Evolutionary conservation across 345 rosid species (phyloP), one percentile per base, ranked within the genome.

Genomic region (Ricinus communis): DNA sequence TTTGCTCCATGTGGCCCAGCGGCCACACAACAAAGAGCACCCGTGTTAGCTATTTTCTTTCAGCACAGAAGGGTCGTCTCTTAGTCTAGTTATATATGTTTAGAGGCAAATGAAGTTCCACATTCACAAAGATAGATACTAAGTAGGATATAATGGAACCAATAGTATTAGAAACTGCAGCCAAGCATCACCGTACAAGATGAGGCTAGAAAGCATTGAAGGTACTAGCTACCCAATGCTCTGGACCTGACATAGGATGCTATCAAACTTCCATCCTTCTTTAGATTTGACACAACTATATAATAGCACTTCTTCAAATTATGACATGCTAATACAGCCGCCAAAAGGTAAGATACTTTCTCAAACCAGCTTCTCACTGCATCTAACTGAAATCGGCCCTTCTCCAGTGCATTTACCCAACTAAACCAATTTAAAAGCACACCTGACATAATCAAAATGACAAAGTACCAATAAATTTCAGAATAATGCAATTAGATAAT

Each of bases 1-100:
- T 79, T 86, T 10, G 79, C 83, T 81, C 82, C 87, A 82, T 85
- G 93, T 91, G 98, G 98, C 98, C 98, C 74, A 82, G 89, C 71
- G 96, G 93, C 98, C 90, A 88, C 87, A 73, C 98, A 91, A 87
- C 97, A 93, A 71, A 91, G 87, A 0, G 93, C 94, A 83, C 97
- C 98, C 97, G 88, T 93, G 83, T 86, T 93, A 79, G 85, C 87
- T 86, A 88, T 84, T 79, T 82, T 83, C 73, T 88, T 76, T 55
- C 12, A 45, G 52, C 75, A 77, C 74, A 73, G 58, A n/a, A 80
- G 50, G 68, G 70, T 54, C 75, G 62, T 72, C 36, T 45, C 16
- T 72, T 62, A 16, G 59, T 56, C 71, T 62, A 73, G 51, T 28
- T 36, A 62, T 46, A 60, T 52, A 28, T 22, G 49, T 18, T 73